A percentile compares a stretch with the other conserved stretches of the same genome.
Evolutionary conservation across 352 stramenopile genomes (phyloP).

Genomic region (Globisporangium parvum): DNA sequence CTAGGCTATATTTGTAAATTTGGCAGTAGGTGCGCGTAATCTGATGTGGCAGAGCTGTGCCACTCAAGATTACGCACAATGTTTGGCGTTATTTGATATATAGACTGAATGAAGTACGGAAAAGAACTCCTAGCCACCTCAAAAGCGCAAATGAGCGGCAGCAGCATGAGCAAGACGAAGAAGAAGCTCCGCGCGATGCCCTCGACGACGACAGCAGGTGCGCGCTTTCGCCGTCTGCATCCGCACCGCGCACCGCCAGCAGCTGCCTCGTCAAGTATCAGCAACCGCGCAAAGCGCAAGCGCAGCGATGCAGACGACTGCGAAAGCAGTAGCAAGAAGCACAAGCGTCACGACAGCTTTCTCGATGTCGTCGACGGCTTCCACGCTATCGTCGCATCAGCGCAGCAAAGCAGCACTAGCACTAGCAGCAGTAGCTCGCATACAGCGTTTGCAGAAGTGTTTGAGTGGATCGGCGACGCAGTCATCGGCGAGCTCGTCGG

Average conservation of each 20-base stretch:
- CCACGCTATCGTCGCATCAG: constrained; percentile 21
- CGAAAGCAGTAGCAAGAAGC: constrained; percentile 7
- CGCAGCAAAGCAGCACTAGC: no score
- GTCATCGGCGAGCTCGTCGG: constrained; percentile 68
- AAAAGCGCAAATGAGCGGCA: no score
- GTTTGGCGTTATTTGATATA: no score
- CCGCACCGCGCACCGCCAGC: neutral
- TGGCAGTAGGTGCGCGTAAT: no score
- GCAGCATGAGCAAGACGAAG: no score
- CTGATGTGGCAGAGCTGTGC: no score
- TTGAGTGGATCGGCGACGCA: constrained; percentile 75
- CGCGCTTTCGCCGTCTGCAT: neutral
- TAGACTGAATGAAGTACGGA: no score
- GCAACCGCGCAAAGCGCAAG: constrained; percentile 1
- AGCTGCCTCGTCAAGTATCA: neutral
- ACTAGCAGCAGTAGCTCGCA: constrained; percentile 3
- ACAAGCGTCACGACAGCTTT: constrained; percentile 4
- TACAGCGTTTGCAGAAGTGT: constrained; percentile 39
- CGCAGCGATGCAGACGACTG: neutral
- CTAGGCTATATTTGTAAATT: no score
- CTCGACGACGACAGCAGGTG: neutral
- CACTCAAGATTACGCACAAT: no score
- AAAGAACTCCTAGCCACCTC: no score
- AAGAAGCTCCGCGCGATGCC: no score
- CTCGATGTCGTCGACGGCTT: constrained; percentile 20